Base-by-base conservation (phyloP, 441 rosid genomes). In the Brassica balearica region DNA sequence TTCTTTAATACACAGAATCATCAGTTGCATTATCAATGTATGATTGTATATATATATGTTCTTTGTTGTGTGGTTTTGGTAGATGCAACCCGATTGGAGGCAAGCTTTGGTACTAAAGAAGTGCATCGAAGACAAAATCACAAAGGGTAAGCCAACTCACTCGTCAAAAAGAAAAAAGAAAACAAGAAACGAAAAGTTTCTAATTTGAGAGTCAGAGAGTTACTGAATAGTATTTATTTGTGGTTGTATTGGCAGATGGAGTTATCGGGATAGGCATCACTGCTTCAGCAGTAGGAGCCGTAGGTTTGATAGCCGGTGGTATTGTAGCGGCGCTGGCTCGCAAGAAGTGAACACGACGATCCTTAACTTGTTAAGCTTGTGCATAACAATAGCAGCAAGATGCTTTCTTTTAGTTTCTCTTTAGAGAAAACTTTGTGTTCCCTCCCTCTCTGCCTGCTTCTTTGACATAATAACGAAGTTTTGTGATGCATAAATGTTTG, bases 31-130 rank as follows among this genome's bases (percentile, higher is more conserved):
- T 22, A 0, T 43, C 5, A 25, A 6, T 11, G 17, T 55, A 6
- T 53, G 48, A 12, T 23, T 51, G 3, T 64, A 53, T 53, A n/a
- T 43, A 4, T 25, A 43, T 14, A 20, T 25, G 15, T 80, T 63
- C 2, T 68, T 68, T 77, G 71, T 59, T 53, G 34, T 0, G 61
- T 38, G 14, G 46, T 29, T 80, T 76, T 63, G 22, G 17, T 77
- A 96, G 99, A 86, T 91, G 79, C 91, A 88, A 74, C 96, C 98
- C 17, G 98, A 96, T 72, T 94, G 97, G 97, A 94, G 95, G 85
- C 98, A 94, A 86, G 97, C 98, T 20, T 76, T 86, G 83, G 72
- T 53, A 38, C 95, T 96, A 19, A 94, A 90, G 91, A 92, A 90
- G 86, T 74, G 84, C 22, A 83, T 96, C 20, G 96, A 94, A 84